Evolutionary conservation across 331 rosid species (phyloP).

Genomic region (Malus hybrid): DNA sequence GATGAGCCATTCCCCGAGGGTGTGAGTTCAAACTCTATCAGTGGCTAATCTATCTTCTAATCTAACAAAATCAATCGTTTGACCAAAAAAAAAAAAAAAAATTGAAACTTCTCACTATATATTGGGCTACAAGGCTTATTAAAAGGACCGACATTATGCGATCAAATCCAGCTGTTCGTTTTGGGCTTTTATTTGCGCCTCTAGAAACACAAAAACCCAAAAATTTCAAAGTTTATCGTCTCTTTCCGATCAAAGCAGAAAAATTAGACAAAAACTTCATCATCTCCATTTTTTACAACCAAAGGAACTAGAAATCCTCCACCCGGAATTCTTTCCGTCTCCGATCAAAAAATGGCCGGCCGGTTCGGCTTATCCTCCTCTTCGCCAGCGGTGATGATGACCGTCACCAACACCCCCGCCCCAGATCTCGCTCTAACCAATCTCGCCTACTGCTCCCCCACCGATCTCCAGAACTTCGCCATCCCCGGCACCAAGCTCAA

Average conservation of each 20-base stretch:
- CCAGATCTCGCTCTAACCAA: slow-evolving; percentile 63
- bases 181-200: neutral
- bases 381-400: slow-evolving; percentile 31
- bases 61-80: too few relatives aligned
- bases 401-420: slow-evolving; percentile 62
- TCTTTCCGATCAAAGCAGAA: neutral
- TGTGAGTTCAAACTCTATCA: rapidly evolving
- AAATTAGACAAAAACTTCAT: neutral
- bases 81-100: too few relatives aligned
- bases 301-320: neutral
- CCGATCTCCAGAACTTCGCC: slow-evolving; percentile 65
- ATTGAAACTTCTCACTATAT: too few relatives aligned
- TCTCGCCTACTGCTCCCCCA: slow-evolving; percentile 59
- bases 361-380: slow-evolving; percentile 40
- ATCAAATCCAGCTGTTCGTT: too few relatives aligned
- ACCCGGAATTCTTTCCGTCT: slow-evolving; percentile 3
- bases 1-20: rapidly evolving
- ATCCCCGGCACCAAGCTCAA: slow-evolving; percentile 42
- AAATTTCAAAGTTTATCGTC: neutral
- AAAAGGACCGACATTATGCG: too few relatives aligned
- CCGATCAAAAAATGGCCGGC: slow-evolving; percentile 52
- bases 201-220: neutral
- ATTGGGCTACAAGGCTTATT: too few relatives aligned
- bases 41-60: too few relatives aligned
- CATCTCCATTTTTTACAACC: neutral